Evolutionary conservation across 2,329 filamentous ascomycete genomes (phyloP).

Genomic region (Ophiocordyceps camponoti-saundersi): DNA sequence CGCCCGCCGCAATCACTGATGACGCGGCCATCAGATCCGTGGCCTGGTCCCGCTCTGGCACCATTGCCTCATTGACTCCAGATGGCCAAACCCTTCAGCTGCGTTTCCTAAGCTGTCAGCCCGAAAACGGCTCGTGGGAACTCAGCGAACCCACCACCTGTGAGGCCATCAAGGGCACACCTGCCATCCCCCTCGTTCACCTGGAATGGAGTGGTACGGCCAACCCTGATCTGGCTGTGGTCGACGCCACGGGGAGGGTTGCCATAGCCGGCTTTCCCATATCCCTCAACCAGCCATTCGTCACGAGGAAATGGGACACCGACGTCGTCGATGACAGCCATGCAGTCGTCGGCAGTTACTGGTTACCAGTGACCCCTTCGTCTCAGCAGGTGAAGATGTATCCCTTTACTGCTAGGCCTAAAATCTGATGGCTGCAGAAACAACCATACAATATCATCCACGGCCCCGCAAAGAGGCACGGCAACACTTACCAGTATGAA

Average conservation of each 20-base stretch:
- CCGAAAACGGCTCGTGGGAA: constrained; percentile 55
- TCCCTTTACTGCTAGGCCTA: not conserved
- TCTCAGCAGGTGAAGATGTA: constrained; percentile 16
- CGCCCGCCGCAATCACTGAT: not conserved
- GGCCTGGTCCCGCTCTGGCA: constrained; percentile 77
- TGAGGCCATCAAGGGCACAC: constrained; percentile 41
- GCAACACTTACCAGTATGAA: constrained; percentile 51
- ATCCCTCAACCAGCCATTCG: constrained; percentile 54
- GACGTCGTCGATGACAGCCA: constrained; percentile 60
- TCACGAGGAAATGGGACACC: constrained; percentile 42
- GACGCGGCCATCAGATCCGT: constrained; percentile 39
- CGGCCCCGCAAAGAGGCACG: constrained; percentile 46
- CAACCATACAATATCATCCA: constrained; percentile 26
- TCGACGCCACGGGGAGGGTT: constrained; percentile 65
- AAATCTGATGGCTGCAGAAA: constrained; percentile 12
- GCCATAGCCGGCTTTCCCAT: constrained; percentile 56
- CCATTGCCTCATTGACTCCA: constrained; percentile 62
- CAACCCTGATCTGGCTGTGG: constrained; percentile 64
- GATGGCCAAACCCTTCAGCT: constrained; percentile 58
- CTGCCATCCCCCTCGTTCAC: constrained; percentile 56
- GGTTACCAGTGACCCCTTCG: constrained; percentile 49
- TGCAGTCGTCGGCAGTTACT: constrained; percentile 69
- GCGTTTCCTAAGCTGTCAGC: constrained; percentile 52
- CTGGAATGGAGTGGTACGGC: constrained; percentile 61
- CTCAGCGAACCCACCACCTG: constrained; percentile 56